These are phyloP conservation scores for Mycosarcoma mackinlayi DNA, from an alignment of 1,284 basidiomycete species.

Conservation along the genomic window DNA sequence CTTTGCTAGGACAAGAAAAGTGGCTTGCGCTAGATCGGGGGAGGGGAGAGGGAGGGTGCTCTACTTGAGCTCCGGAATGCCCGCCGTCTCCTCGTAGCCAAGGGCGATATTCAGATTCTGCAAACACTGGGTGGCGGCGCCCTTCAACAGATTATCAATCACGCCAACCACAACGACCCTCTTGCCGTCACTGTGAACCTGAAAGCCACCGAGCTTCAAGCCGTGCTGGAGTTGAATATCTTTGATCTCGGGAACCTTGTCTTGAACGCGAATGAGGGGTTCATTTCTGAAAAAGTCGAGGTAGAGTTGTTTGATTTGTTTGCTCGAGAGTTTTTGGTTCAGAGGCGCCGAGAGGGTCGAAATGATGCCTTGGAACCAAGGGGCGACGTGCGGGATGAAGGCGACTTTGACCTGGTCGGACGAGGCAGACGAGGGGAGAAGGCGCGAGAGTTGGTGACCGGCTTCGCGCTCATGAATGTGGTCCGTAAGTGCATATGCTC, in stretches of 20 bases:
- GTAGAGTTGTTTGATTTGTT: slow-evolving; percentile 80
- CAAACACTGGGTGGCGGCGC: slow-evolving; percentile 95
- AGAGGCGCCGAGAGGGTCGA: slow-evolving; percentile 86
- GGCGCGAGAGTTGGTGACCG: slow-evolving; percentile 79
- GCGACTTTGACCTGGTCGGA: slow-evolving; percentile 75
- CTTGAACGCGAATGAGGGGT: slow-evolving; percentile 77
- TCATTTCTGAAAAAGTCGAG: slow-evolving; percentile 81
- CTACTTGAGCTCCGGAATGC: slow-evolving; percentile 73
- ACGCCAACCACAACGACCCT: slow-evolving; percentile 83
- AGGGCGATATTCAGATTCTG: slow-evolving; percentile 97
- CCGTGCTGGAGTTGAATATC: slow-evolving; percentile 86
- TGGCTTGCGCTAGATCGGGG: not conserved
- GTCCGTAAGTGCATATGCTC: slow-evolving; percentile 90
- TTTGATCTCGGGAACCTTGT: slow-evolving; percentile 79
- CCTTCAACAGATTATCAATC: slow-evolving; percentile 94
- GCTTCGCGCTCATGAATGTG: slow-evolving; percentile 99
- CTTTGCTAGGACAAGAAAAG: no score
- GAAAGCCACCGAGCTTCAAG: slow-evolving; percentile 90
- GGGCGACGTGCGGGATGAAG: slow-evolving; percentile 87
- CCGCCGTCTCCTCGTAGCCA: slow-evolving; percentile 89
- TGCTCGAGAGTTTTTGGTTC: slow-evolving; percentile 75
- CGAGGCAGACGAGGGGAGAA: no score
- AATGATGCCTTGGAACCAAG: slow-evolving; percentile 97
- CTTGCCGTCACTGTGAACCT: slow-evolving; percentile 87
- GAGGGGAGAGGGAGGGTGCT: no score